Conservation (phyloP, 192 early-diverging fungal genomes). For the Entomortierella chlamydospora region DNA sequence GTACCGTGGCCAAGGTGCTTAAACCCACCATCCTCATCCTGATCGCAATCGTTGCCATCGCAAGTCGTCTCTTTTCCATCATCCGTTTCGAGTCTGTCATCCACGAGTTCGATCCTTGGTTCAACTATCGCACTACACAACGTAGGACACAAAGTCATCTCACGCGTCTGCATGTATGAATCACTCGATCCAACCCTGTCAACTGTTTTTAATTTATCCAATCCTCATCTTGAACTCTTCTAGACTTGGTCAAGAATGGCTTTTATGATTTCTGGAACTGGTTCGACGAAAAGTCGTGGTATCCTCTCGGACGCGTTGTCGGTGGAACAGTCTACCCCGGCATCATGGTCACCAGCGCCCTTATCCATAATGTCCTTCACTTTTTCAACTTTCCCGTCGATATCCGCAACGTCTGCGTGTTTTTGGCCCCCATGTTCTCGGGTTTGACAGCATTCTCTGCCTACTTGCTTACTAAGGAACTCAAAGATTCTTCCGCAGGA, state of each 20-base stretch:
- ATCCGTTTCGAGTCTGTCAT: constrained; percentile 98
- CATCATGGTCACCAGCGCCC: constrained; percentile 97
- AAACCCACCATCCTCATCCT: constrained; percentile 90
- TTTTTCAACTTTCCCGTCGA: constrained; percentile 95
- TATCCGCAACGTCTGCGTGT: constrained; percentile 98
- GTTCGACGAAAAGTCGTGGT: constrained; percentile 99
- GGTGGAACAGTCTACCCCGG: constrained; percentile 99
- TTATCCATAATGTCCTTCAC: constrained; percentile 95
- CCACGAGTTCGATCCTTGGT: constrained; percentile 99
- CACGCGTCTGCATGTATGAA: background rate
- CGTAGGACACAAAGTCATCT: constrained; percentile 27
- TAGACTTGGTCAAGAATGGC: constrained; percentile 88
- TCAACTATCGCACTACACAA: constrained; percentile 97
- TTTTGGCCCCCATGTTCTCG: constrained; percentile 97
- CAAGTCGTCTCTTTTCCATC: constrained; percentile 96
- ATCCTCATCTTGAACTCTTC: background rate
- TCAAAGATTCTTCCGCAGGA: constrained; percentile 92
- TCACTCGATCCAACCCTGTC: too few species aligned
- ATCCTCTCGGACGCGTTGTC: constrained; percentile 97
- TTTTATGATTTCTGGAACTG: constrained; percentile 99
- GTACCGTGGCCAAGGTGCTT: constrained; percentile 64
- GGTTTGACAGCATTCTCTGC: constrained; percentile 96
- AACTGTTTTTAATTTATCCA: background rate
- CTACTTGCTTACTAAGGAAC: constrained; percentile 92
- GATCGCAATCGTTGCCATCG: constrained; percentile 88